Evolutionary conservation across 306 rosid genomes (phyloP), one percentile per base, ranked within the genome.

Genomic region (Ochetophila trinervis): DNA sequence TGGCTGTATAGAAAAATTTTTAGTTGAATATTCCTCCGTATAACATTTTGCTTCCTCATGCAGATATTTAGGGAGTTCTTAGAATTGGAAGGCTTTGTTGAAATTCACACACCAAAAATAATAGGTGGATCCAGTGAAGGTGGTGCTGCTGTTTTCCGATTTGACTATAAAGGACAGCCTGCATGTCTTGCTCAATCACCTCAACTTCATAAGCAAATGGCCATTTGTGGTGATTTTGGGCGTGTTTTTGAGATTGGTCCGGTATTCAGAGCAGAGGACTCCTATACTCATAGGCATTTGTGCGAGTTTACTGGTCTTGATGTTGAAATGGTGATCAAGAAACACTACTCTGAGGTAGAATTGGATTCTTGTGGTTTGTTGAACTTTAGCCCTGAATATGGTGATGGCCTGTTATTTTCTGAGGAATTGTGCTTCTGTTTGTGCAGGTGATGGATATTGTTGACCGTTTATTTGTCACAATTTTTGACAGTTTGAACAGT

Each of bases 141-240:
- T 51, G 99, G 99, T 73, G 94, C 99, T 66, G 69, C 97, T 59
- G 99, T 93, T 48, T 93, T 93, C 65, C 84, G 75, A 78, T 68
- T 93, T 61, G 94, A 90, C 76, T 93, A 93, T 85, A 86, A 84
- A 74, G 99, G 97, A 35, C 84, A 80, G 44, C 79, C 94, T 40
- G 97, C 97, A 1, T 93, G 99, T 80, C 78, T 93, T 62, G 99
- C 99, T 15, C 99, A 93, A 63, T 93, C 99, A 15, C 99, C 99
- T 22, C 97, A 93, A 80, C 94, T 93, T 63, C 94, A 87, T 78
- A 93, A 93, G 87, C 99, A 90, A 78, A 93, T 93, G 99, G 63
- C 90, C 20, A 90, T 93, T 20, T 87, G 96, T 73, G 97, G 85
- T 63, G 96, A 81, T 64, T 84, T 86, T 62, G 85, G 87, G 21